Percentiles rank a stretch among this genome's conserved stretches.
Evolutionary conservation across 1,284 basidiomycete genomes (phyloP).

Genomic region (Sporisorium sorghi): DNA sequence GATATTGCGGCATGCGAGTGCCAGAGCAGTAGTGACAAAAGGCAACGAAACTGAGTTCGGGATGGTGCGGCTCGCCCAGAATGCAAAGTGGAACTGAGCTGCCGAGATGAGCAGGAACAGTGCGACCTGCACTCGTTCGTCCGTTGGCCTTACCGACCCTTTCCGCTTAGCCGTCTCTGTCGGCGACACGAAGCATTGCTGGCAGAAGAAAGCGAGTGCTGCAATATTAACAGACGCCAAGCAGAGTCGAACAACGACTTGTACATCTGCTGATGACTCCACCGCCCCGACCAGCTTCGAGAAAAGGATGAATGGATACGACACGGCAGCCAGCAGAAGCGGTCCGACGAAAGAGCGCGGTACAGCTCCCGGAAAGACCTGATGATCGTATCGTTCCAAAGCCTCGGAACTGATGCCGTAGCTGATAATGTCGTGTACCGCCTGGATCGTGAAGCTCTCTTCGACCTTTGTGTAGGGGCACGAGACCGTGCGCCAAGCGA

Average conservation of each 20-base stretch:
- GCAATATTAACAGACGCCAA: constrained; percentile 78
- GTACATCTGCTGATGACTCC: constrained; percentile 74
- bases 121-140: not conserved
- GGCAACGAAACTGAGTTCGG: constrained; percentile 93
- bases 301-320: constrained; percentile 63
- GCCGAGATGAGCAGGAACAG: constrained; percentile 76
- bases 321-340: constrained; percentile 59
- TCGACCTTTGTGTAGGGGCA: constrained; percentile 93
- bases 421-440: constrained; percentile 85
- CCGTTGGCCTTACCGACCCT: no score
- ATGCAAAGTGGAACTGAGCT: constrained; percentile 89
- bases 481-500: constrained; percentile 27
- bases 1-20: constrained; percentile 72
- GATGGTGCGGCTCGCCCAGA: constrained; percentile 90
- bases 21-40: constrained; percentile 77
- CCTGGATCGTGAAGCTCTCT: constrained; percentile 95
- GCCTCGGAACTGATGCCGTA: constrained; percentile 74
- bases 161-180: not conserved
- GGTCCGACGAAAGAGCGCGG: constrained; percentile 88
- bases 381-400: constrained; percentile 82
- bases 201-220: constrained; percentile 77
- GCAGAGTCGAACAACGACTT: constrained; percentile 79
- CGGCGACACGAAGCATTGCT: constrained; percentile 72
- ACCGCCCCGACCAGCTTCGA: constrained; percentile 71
- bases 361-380: constrained; percentile 87